Percentiles rank a stretch among this genome's conserved stretches.
These are phyloP conservation scores for Fraxinus anomala DNA, from an alignment of 257 asterid genomes.

Conservation along the genomic window DNA sequence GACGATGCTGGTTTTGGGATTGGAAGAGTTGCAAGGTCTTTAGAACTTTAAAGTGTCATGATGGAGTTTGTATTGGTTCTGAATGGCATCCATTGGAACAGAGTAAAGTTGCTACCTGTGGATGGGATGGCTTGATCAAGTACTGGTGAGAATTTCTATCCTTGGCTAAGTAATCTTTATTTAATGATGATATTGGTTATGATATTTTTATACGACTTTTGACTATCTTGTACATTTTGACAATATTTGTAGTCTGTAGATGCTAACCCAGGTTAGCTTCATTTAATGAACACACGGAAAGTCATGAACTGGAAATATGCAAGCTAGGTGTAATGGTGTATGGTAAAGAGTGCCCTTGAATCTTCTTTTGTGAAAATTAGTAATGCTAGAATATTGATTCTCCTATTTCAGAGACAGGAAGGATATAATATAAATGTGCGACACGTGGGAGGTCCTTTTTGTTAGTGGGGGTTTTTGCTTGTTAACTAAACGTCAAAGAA, in stretches of 20 bases:
- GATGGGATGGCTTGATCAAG: slow-evolving; percentile 99
- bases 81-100: slow-evolving; percentile 99
- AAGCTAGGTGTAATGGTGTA: neutral
- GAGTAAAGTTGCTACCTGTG: slow-evolving; percentile 99
- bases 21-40: slow-evolving; percentile 99
- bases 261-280: neutral
- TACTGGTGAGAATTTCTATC: slow-evolving; percentile 70
- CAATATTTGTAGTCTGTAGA: neutral
- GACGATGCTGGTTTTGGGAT: slow-evolving; percentile 99
- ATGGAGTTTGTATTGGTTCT: slow-evolving; percentile 89
- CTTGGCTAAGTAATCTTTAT: slow-evolving; percentile 19
- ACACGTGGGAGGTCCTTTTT: neutral
- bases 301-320: neutral
- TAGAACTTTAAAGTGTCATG: slow-evolving; percentile 90
- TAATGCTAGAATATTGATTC: neutral
- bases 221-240: neutral
- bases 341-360: neutral
- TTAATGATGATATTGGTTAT: neutral
- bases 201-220: neutral
- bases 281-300: neutral
- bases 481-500: neutral
- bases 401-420: neutral
- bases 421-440: neutral
- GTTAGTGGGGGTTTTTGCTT: neutral
- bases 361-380: neutral